Evolutionary conservation across 2,329 filamentous ascomycete species (phyloP).

Genomic region (Cladosporium sphaerospermum): DNA sequence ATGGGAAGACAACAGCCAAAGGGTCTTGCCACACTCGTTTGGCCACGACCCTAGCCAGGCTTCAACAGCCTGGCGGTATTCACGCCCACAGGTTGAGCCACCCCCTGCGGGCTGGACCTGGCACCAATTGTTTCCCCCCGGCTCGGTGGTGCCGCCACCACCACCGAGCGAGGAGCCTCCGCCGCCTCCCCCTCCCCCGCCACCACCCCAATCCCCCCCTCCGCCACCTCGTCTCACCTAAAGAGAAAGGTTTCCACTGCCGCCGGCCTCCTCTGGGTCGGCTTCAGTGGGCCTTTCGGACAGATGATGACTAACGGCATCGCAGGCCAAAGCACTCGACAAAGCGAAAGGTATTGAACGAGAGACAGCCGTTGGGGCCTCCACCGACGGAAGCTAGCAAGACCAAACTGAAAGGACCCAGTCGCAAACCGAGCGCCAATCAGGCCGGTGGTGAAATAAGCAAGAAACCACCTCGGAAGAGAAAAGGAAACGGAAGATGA

Average conservation of each 20-base stretch:
- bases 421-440: conserved; percentile 2
- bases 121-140: background rate
- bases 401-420: background rate
- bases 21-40: too few relatives aligned
- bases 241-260: background rate
- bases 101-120: background rate
- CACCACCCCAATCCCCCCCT: background rate
- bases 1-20: too few relatives aligned
- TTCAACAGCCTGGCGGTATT: background rate
- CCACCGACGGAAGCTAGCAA: background rate
- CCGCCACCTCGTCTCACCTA: background rate
- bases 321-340: background rate
- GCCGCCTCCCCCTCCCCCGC: background rate
- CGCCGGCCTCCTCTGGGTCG: background rate
- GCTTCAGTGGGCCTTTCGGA: conserved; percentile 4
- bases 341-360: background rate
- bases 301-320: background rate
- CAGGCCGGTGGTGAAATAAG: background rate
- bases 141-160: background rate
- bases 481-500: background rate
- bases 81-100: background rate
- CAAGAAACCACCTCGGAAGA: background rate
- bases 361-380: background rate
- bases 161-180: background rate
- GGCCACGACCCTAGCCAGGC: background rate